Evolutionary conservation across 1,139 yeast species (phyloP).

Genomic region (Kazachstania sp.): DNA sequence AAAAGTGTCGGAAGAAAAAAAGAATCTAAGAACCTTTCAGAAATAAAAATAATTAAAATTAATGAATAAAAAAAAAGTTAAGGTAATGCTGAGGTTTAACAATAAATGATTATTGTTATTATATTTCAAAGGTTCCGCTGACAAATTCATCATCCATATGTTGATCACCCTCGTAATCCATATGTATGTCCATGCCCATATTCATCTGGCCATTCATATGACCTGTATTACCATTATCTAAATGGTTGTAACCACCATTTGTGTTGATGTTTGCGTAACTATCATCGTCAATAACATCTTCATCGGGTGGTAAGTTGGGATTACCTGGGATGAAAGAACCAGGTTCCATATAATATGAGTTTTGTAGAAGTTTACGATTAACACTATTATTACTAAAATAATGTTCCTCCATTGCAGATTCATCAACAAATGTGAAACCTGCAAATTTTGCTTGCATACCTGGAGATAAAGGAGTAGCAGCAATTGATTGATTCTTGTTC

Average conservation of each 20-base stretch:
- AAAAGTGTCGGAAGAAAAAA: neutral
- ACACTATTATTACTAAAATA: conserved; percentile 35
- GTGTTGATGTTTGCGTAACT: conserved; percentile 41
- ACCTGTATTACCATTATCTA: conserved; percentile 7
- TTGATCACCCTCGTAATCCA: conserved; percentile 31
- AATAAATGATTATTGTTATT: conserved; percentile 5
- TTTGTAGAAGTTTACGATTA: conserved; percentile 29
- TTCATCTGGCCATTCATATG: conserved; percentile 1
- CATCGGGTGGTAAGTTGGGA: conserved; percentile 73
- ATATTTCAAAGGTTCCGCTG: conserved; percentile 81
- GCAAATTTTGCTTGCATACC: conserved; percentile 93
- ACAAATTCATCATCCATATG: conserved; percentile 69
- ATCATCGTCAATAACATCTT: conserved; percentile 69
- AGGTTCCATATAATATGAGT: conserved; percentile 38
- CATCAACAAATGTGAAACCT: conserved; percentile 94
- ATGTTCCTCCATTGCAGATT: conserved; percentile 84
- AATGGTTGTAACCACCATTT: conserved; percentile 37
- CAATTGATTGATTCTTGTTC: conserved; percentile 43
- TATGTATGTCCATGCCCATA: conserved; percentile 8
- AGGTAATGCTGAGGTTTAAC: neutral
- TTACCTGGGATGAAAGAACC: conserved; percentile 74
- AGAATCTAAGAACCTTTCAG: neutral
- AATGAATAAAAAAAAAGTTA: neutral
- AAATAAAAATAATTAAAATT: neutral
- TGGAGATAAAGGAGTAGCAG: conserved; percentile 63